Percentiles rank a stretch among this genome's conserved stretches.
Evolutionary conservation across 2,329 filamentous ascomycete species (phyloP).

Genomic region (Alternaria brassicae): DNA sequence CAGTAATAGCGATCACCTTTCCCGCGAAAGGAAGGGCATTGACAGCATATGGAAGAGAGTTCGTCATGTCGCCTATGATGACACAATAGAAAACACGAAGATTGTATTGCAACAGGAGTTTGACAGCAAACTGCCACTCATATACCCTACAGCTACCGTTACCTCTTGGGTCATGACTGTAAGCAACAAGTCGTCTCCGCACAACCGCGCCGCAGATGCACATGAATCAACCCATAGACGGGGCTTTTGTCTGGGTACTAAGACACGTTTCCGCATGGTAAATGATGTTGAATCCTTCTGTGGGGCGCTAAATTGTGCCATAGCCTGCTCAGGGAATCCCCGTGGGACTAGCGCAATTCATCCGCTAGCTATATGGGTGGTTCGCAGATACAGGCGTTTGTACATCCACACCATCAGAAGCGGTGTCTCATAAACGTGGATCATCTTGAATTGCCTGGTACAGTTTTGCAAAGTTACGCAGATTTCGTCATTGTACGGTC

Average conservation of each 20-base stretch:
- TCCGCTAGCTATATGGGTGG: neutral
- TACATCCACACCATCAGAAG: neutral
- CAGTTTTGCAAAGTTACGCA: neutral
- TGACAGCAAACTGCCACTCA: neutral
- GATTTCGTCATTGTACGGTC: neutral
- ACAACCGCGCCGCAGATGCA: neutral
- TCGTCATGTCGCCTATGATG: neutral
- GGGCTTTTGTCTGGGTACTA: neutral
- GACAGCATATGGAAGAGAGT: slow-evolving; percentile 3
- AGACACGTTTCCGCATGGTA: neutral
- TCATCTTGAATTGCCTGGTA: neutral
- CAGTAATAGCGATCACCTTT: slow-evolving; percentile 5
- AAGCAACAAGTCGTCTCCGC: neutral
- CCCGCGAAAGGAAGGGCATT: slow-evolving; percentile 1
- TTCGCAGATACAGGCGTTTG: neutral
- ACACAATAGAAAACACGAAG: neutral
- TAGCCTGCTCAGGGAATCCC: neutral
- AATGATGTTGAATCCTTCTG: neutral
- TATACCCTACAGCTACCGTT: neutral
- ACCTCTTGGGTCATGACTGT: neutral
- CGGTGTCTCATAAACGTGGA: neutral
- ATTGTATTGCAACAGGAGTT: neutral
- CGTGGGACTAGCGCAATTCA: neutral
- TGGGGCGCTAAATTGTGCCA: neutral
- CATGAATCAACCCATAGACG: neutral